Conservation (phyloP, 495 filamentous ascomycete species). For the Trichodelitschia bisporula region DNA sequence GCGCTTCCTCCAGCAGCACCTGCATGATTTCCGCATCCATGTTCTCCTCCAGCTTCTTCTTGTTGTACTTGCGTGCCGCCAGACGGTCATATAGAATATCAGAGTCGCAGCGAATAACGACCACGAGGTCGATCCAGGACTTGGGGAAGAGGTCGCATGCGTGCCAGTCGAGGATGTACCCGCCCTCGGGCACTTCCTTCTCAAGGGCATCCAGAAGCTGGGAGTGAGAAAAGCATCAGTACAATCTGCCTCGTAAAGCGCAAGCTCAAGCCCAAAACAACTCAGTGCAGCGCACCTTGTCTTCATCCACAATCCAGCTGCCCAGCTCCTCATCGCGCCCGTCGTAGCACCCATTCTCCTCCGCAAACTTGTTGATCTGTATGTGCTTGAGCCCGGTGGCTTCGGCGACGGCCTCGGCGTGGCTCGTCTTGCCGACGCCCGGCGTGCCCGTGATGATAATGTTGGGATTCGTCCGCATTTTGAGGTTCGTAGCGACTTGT, state of each 20-base stretch:
- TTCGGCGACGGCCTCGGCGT: slow-evolving; percentile 55
- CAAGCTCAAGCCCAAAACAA: background rate
- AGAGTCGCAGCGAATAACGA: slow-evolving; percentile 64
- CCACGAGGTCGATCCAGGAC: slow-evolving; percentile 84
- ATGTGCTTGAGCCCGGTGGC: slow-evolving; percentile 56
- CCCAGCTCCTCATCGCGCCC: slow-evolving; percentile 62
- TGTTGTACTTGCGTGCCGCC: slow-evolving; percentile 46
- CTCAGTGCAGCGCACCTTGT: slow-evolving; percentile 37
- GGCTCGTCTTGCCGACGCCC: slow-evolving; percentile 82
- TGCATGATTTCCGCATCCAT: slow-evolving; percentile 96
- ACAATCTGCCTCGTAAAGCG: slow-evolving; percentile 1
- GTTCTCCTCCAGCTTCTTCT: slow-evolving; percentile 85
- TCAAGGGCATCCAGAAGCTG: slow-evolving; percentile 80
- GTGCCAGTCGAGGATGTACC: slow-evolving; percentile 93
- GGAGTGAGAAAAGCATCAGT: slow-evolving; percentile 1
- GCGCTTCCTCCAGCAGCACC: slow-evolving; percentile 72
- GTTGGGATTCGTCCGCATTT: no score
- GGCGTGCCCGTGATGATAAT: slow-evolving; percentile 91
- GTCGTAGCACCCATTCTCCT: slow-evolving; percentile 59
- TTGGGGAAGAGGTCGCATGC: slow-evolving; percentile 88
- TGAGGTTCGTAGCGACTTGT: no score
- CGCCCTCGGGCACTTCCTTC: slow-evolving; percentile 52
- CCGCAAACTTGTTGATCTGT: slow-evolving; percentile 73
- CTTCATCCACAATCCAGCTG: slow-evolving; percentile 89
- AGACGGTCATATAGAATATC: slow-evolving; percentile 69